A percentile compares a stretch with the other conserved stretches of the same genome.
phyloP scores from a whole-genome alignment of 2,329 filamentous ascomycete species.

The Clarireedia homoeocarpa region DNA sequence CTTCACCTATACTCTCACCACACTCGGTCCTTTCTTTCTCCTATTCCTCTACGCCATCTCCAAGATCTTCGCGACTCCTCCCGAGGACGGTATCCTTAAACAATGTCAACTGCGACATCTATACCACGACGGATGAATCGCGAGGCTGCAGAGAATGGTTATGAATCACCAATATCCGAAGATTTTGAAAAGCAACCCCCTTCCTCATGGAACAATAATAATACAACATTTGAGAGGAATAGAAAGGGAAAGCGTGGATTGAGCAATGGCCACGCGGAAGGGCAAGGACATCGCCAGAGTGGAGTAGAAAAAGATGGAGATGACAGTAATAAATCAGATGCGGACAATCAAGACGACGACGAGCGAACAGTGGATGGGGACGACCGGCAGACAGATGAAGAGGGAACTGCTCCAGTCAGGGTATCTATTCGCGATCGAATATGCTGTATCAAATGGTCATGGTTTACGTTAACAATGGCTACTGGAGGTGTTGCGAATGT shows the following conservation, averaged over 20 bases:
- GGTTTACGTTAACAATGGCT: constrained; percentile 55
- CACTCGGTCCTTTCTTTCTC: constrained; percentile 40
- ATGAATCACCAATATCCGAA: not conserved
- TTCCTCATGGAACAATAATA: not conserved
- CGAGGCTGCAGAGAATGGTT: not conserved
- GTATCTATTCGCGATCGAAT: constrained; percentile 43
- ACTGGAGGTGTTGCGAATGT: constrained; percentile 50
- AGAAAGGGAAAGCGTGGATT: not conserved
- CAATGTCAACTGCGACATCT: constrained; percentile 26
- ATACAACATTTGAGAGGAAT: not conserved
- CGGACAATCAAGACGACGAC: not conserved
- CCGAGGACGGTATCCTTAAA: constrained; percentile 38
- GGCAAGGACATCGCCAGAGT: constrained; percentile 1
- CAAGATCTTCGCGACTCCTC: constrained; percentile 39
- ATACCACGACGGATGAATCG: constrained; percentile 22
- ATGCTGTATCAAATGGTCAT: constrained; percentile 57
- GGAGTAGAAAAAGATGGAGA: constrained; percentile 9
- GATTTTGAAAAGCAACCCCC: not conserved
- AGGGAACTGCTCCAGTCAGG: constrained; percentile 21
- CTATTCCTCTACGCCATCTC: constrained; percentile 41
- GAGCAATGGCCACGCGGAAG: constrained; percentile 10
- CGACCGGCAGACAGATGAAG: constrained; percentile 2
- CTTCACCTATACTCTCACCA: constrained; percentile 42
- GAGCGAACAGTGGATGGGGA: not conserved
- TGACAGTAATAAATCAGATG: not conserved